Conservation (phyloP, 2,329 filamentous ascomycete genomes). For the Mollisia scopiformis region DNA sequence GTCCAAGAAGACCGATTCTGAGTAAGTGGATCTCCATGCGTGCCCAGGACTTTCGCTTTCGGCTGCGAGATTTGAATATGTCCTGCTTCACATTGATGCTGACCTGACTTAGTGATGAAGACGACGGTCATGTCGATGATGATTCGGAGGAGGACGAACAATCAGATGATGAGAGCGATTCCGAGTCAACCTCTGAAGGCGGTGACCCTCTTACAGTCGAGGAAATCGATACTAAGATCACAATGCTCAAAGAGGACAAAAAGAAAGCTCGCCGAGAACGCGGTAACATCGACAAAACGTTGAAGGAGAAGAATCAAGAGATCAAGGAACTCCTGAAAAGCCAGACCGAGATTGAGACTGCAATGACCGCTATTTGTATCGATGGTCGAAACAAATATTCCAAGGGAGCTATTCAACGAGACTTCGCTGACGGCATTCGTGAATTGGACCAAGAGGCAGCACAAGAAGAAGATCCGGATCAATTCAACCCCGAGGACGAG, state of each 20-base stretch:
- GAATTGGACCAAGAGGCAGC: conserved; percentile 59
- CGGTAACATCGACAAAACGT: conserved; percentile 35
- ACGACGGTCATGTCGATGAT: conserved; percentile 25
- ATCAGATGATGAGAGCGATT: conserved; percentile 9
- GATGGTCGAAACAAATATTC: conserved; percentile 59
- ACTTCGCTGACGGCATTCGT: conserved; percentile 62
- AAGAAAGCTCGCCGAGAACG: conserved; percentile 42
- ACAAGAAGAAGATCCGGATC: conserved; percentile 54
- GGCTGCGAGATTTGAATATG: neutral
- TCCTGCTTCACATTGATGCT: neutral
- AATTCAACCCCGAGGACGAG: conserved; percentile 58
- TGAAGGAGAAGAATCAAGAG: conserved; percentile 43
- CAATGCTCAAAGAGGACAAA: conserved; percentile 45
- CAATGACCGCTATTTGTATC: conserved; percentile 49
- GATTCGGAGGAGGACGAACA: conserved; percentile 24
- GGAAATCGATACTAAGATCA: conserved; percentile 45
- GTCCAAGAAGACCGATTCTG: conserved; percentile 6
- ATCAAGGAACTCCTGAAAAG: conserved; percentile 34
- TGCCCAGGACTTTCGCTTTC: neutral
- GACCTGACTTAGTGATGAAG: conserved; percentile 29
- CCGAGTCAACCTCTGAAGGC: conserved; percentile 12
- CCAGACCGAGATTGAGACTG: conserved; percentile 37
- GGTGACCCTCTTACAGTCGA: conserved; percentile 43
- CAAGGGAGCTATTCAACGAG: conserved; percentile 54
- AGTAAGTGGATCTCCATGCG: neutral